Percentiles rank a stretch among this genome's conserved stretches.
Conservation (phyloP, 352 stramenopile species). For the Thalassiosira allenii region DNA sequence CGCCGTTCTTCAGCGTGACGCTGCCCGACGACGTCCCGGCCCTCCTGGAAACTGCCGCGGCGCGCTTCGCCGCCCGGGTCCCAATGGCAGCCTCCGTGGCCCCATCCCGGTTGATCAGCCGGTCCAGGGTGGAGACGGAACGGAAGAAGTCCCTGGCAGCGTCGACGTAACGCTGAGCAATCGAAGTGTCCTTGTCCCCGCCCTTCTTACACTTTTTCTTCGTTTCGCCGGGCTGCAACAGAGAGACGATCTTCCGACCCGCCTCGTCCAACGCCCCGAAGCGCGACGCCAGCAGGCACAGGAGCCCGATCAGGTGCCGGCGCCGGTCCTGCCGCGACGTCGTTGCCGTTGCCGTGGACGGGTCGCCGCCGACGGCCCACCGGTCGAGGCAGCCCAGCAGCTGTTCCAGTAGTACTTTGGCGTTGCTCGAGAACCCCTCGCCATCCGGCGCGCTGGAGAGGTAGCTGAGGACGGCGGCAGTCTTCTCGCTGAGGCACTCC, state of each 20-base stretch:
- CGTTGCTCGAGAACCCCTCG: slow-evolving; percentile 26
- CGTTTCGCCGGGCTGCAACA: slow-evolving; percentile 40
- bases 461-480: slow-evolving; percentile 39
- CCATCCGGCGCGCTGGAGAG: slow-evolving; percentile 21
- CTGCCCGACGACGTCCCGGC: not conserved
- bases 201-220: too few species aligned
- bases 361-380: too few species aligned
- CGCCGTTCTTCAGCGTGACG: slow-evolving; percentile 44
- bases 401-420: slow-evolving; percentile 44
- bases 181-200: not conserved
- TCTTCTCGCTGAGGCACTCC: slow-evolving; percentile 23
- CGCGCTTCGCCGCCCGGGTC: too few species aligned
- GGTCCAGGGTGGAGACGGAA: slow-evolving; percentile 50
- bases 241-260: slow-evolving; percentile 35
- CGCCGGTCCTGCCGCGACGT: too few species aligned
- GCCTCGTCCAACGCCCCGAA: slow-evolving; percentile 54
- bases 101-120: slow-evolving; percentile 35
- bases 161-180: slow-evolving; percentile 13
- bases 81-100: too few species aligned
- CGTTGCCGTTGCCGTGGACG: too few species aligned
- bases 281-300: slow-evolving; percentile 56
- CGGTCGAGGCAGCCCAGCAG: slow-evolving; percentile 39
- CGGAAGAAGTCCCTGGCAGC: slow-evolving; percentile 50
- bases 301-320: slow-evolving; percentile 43
- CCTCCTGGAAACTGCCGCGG: not conserved